Evolutionary conservation across 495 filamentous ascomycete species (phyloP).

Genomic region (Tetracladium marchalianum): DNA sequence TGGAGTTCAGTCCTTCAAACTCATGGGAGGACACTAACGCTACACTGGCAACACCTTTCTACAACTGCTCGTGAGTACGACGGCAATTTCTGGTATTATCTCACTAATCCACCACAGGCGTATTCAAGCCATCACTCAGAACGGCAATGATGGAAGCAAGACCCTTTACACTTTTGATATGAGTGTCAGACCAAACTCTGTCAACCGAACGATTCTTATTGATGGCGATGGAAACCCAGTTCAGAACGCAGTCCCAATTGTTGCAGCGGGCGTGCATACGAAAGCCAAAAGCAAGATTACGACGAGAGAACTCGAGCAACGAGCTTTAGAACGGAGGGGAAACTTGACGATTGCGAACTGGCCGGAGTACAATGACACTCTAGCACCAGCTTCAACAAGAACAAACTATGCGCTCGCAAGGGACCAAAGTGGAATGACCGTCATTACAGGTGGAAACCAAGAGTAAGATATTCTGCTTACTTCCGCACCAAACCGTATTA

Average conservation of each 20-base stretch:
- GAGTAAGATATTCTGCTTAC: conserved; percentile 18
- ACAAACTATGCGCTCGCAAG: conserved; percentile 33
- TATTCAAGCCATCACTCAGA: conserved; percentile 49
- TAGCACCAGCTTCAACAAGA: conserved; percentile 53
- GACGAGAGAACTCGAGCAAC: background rate
- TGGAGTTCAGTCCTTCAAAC: conserved; percentile 42
- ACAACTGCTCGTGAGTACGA: conserved; percentile 32
- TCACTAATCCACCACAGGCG: conserved; percentile 10
- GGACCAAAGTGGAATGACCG: conserved; percentile 51
- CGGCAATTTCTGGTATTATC: too few species aligned
- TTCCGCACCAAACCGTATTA: too few species aligned
- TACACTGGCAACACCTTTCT: conserved; percentile 46
- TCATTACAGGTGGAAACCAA: conserved; percentile 66
- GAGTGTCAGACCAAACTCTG: conserved; percentile 62
- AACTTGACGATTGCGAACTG: conserved; percentile 43
- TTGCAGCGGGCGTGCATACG: conserved; percentile 2
- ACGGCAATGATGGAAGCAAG: conserved; percentile 69
- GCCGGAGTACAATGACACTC: conserved; percentile 66
- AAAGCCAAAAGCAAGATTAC: background rate
- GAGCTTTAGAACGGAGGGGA: conserved; percentile 16
- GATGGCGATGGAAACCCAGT: conserved; percentile 34
- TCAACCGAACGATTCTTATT: conserved; percentile 53
- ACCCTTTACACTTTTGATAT: conserved; percentile 77
- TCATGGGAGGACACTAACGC: conserved; percentile 59
- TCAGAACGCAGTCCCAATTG: conserved; percentile 27